Base-by-base conservation (phyloP, 495 filamentous ascomycete species). In the Physcia stellaris region DNA sequence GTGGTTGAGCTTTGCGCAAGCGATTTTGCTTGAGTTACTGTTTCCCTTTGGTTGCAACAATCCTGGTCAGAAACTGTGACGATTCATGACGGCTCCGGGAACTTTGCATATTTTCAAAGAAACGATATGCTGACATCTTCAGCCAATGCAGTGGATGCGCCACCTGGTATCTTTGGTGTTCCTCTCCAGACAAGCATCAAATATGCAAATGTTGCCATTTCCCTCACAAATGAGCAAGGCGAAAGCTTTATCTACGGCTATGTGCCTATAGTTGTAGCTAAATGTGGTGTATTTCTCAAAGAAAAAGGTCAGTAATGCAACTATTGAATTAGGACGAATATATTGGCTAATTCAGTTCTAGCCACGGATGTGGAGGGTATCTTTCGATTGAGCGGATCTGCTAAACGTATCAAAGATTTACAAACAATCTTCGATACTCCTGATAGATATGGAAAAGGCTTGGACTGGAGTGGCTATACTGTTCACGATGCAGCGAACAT, bases 401-500 rank as follows among this genome's bases (percentile, higher is more conserved):
- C 90, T 49, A 95, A 93, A 60, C 77, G 90, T 35, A 99, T 99
- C 59, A 96, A 96, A 58, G 90, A 99, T 50, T 68, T 99, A 1
- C 85, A 90, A 56, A 73, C 68, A 29, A 73, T 83, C 6, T 99
- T 99, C 55, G 79, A 99, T 53, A 92, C 90, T 0, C 92, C 90
- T 23, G 90, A 95, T 49, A 73, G 87, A 36, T 99, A 94, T 56
- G 90, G 90, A 24, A 99, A 99, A 57, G 90, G 90, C 12, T 62
- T 96, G 29, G 83, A 95, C 52, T 99, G 90, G 90, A 79, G 82
- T 32, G 90, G 90, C 12, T 99, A 94, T 60, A 99, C 92, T 1
- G 90, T 99, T 12, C 90, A 99, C 60, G 90, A 99, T 72, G 90
- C 90, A 13, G 90, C 90, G 48, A 96, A 95, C 51, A 88, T 99